phyloP scores from a whole-genome alignment of 805 yeast genomes.

The Kazachstania africana region DNA sequence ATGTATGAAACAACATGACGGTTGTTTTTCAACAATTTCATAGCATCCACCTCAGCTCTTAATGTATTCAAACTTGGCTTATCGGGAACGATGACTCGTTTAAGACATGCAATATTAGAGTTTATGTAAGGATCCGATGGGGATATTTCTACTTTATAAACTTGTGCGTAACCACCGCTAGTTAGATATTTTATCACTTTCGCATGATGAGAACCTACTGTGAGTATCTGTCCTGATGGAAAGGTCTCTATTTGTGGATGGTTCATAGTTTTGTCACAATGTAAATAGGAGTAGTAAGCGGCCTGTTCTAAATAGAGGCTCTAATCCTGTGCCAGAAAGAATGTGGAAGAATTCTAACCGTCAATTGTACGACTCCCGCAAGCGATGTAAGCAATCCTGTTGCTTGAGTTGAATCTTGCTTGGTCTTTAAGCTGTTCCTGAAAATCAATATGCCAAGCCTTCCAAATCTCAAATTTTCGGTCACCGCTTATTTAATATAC shows the following conservation, averaged over 20 bases:
- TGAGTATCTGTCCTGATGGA: constrained; percentile 63
- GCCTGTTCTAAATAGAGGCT: too few relatives aligned
- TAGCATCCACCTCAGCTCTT: constrained; percentile 94
- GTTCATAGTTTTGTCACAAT: too few relatives aligned
- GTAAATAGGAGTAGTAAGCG: too few relatives aligned
- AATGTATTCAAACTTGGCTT: constrained; percentile 71
- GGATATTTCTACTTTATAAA: constrained; percentile 63
- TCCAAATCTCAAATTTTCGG: too few relatives aligned
- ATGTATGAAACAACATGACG: constrained; percentile 78
- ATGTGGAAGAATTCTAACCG: too few relatives aligned
- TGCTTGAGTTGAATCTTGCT: too few relatives aligned
- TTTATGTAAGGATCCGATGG: constrained; percentile 49
- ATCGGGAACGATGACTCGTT: constrained; percentile 88
- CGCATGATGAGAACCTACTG: constrained; percentile 78
- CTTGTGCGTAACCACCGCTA: constrained; percentile 94
- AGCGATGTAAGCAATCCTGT: too few relatives aligned
- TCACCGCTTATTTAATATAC: too few relatives aligned
- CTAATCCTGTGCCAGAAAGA: too few relatives aligned
- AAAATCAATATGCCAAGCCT: too few relatives aligned
- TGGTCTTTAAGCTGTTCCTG: too few relatives aligned
- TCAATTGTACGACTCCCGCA: too few relatives aligned
- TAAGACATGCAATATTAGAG: constrained; percentile 61
- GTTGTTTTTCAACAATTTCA: constrained; percentile 77
- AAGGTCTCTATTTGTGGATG: constrained; percentile 22
- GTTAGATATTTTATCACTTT: constrained; percentile 61